Conservation (phyloP, 2,329 filamentous ascomycete species). For the Xylariaceae sp. region DNA sequence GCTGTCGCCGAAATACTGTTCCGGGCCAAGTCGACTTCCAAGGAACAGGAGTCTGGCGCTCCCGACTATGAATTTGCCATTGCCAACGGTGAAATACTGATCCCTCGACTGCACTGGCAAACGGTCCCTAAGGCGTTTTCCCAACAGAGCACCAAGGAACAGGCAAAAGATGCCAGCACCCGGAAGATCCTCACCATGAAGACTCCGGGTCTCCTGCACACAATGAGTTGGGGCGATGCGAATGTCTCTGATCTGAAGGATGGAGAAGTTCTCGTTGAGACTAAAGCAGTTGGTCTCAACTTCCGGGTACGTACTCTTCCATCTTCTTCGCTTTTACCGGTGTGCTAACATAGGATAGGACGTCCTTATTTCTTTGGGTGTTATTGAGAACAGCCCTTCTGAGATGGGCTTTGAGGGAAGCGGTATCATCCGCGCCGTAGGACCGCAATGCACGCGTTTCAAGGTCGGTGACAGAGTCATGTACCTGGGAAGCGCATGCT, state of each 20-base stretch:
- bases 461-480: neutral
- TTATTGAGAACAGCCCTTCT: neutral
- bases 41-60: neutral
- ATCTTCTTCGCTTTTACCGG: neutral
- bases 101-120: neutral
- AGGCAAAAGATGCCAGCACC: neutral
- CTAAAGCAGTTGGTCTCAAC: constrained; percentile 1
- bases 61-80: constrained; percentile 4
- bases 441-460: neutral
- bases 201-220: neutral
- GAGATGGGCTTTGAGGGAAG: constrained; percentile 3
- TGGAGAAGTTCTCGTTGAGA: neutral
- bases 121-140: neutral
- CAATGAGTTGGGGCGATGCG: neutral
- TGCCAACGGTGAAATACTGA: neutral
- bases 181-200: neutral
- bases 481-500: neutral
- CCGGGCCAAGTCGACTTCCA: neutral
- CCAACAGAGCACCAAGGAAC: neutral
- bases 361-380: neutral
- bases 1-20: neutral
- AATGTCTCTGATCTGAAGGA: neutral
- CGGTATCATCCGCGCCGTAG: neutral
- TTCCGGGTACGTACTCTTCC: neutral
- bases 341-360: neutral